Base-by-base conservation (phyloP, 2,329 filamentous ascomycete genomes). In the Ophiobolus disseminans region DNA sequence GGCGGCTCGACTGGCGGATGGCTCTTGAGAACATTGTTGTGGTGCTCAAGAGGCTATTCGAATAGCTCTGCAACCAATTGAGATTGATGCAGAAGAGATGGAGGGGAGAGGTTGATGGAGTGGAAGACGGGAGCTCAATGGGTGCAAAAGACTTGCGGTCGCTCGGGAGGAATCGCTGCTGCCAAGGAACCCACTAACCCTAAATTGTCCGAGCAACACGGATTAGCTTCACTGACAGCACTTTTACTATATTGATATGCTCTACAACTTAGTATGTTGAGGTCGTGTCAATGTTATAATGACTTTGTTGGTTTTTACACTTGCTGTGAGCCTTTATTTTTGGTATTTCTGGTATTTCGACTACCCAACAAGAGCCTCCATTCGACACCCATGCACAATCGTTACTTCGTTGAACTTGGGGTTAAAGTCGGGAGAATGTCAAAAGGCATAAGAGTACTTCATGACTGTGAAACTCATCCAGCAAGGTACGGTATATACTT, bases 21-120 rank as follows among this genome's bases (percentile, higher is more conserved):
- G 93, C 92, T 87, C 90, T 96, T 83, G 93, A 91, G 86, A 97
- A 96, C 93, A 97, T 97, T 77, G 57, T 77, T 82, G 79, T 77
- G 77, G 68, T 73, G 68, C 69, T 73, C 65, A 70, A 73, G 69
- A 73, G 67, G 68, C 69, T 73, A 73, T 64, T 68, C 50, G 51
- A 60, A 65, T 68, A 66, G 66, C 62, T 69, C 71, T 73, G 71
- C 72, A 65, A 72, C 66, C 72, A 74, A 75, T 74, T 74, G 72
- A 72, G 65, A 73, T 72, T 69, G 71, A 73, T 69, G 70, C 68
- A 73, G 70, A 64, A 65, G 65, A 55, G 57, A 60, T 55, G 62
- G 70, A 72, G 72, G 61, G 69, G 71, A 69, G 71, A 70, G 66
- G 68, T 69, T 69, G 71, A 72, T 68, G 68, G 55, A 66, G 65